Evolutionary conservation across 2,329 filamentous ascomycete species (phyloP).

Genomic region (Ascochyta pisi): DNA sequence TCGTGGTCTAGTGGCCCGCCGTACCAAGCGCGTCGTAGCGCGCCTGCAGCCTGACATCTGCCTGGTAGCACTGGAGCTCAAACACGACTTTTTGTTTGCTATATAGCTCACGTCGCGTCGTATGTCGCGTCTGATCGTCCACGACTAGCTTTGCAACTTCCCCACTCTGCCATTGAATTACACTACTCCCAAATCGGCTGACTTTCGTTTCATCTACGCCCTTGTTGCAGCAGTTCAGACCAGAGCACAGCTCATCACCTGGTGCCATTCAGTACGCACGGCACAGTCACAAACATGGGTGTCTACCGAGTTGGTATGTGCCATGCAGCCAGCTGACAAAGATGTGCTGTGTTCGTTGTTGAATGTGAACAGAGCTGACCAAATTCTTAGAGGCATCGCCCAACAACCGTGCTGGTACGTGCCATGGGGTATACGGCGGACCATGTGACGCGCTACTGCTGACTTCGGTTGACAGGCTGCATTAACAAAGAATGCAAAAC

Average conservation of each 20-base stretch:
- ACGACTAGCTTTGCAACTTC: neutral
- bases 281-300: slow-evolving; percentile 27
- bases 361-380: neutral
- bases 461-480: slow-evolving; percentile 60
- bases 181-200: neutral
- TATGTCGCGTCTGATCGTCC: neutral
- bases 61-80: slow-evolving; percentile 5
- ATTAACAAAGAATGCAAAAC: slow-evolving; percentile 76
- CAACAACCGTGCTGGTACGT: slow-evolving; percentile 66
- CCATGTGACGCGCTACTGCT: neutral
- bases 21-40: slow-evolving; percentile 16
- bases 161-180: neutral
- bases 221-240: neutral
- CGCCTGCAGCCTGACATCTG: slow-evolving; percentile 17
- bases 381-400: slow-evolving; percentile 27
- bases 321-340: neutral
- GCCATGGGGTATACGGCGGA: neutral
- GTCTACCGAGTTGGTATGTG: slow-evolving; percentile 38
- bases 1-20: slow-evolving; percentile 10
- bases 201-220: neutral
- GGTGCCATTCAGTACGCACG: neutral
- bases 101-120: neutral
- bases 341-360: neutral
- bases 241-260: neutral
- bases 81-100: slow-evolving; percentile 7